Percentiles rank a stretch among this genome's conserved stretches.
Conservation (phyloP, 2,329 filamentous ascomycete species). For the Lecanicillium sp. region DNA sequence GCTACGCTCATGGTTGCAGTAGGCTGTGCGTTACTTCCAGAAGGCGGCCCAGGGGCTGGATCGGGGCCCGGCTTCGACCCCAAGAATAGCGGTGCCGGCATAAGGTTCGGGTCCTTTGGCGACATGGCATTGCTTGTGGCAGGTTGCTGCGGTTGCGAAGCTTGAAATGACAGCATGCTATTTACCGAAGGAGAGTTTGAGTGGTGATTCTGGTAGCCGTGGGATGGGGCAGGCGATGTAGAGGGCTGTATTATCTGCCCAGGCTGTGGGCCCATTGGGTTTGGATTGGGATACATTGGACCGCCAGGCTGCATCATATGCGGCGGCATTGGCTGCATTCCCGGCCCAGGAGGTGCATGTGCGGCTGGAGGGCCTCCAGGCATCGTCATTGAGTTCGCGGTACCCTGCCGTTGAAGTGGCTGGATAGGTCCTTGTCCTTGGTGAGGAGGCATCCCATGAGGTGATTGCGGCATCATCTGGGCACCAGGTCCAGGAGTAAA, state of each 20-base stretch:
- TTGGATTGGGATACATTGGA: neutral
- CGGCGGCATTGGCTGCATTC: neutral
- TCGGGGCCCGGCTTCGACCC: neutral
- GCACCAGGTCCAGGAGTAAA: neutral
- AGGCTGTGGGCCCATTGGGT: neutral
- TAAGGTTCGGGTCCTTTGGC: neutral
- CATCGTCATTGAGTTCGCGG: neutral
- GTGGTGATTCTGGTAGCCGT: neutral
- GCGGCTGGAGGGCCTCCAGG: neutral
- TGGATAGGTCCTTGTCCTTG: neutral
- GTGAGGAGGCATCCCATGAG: neutral
- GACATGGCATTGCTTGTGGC: neutral
- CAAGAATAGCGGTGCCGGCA: conserved; percentile 1
- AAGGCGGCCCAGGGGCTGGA: neutral
- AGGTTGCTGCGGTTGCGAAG: neutral
- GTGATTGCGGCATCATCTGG: neutral
- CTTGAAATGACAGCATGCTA: neutral
- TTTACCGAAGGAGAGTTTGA: neutral
- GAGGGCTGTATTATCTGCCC: neutral
- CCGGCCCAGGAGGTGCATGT: neutral
- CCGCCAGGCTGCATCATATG: neutral
- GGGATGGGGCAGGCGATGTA: neutral
- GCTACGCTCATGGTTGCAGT: no score
- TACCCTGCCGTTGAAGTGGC: neutral
- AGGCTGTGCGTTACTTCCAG: neutral